Base-by-base conservation (phyloP, 2,329 filamentous ascomycete species). In the Ophiostoma sp. region DNA sequence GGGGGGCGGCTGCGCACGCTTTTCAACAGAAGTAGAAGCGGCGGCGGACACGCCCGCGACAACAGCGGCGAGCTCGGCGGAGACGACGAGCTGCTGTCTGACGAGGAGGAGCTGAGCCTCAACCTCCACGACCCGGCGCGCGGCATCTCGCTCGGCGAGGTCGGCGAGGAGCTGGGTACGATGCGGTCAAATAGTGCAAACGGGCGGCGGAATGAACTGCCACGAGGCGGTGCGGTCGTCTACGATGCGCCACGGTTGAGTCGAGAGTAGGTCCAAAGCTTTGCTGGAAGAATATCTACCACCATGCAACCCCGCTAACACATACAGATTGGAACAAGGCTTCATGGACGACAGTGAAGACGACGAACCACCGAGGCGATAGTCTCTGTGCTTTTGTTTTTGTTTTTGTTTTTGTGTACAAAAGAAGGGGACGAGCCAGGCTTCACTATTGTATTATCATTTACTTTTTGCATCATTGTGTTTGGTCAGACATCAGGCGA, bases 161-260 rank as follows among this genome's bases (percentile, higher is more conserved):
- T 91, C n/a, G 91, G 90, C 57, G 90, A 94, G 78, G 91, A 93
- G 81, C 81, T 91, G 12, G 89, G 88, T 75, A 86, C 89, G 69
- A 87, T 89, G 76, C 84, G 85, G 82, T 68, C 68, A 11, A 52
- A 59, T n/a, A 55, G 79, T 83, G 78, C 80, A 31, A 12, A 25
- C 25, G n/a, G 28, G 1, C 22, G 83, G 74, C 82, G 82, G 68
- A 79, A 85, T 33, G 83, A 82, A 75, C 79, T 64, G 45, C 25
- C 52, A 39, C 66, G 28, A 5, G 71, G 82, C 42, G 79, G 79
- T 12, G 80, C 81, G 11, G 50, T 33, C 75, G 81, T 82, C 63
- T 87, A 89, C 75, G 86, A 85, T 66, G 83, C 86, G 59, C 84
- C 88, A 77, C 86, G 94, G 75, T 78, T 97, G 75, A 95, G 93